Conservation (phyloP, 495 filamentous ascomycete species). For the Xanthoparmelia taractica region DNA sequence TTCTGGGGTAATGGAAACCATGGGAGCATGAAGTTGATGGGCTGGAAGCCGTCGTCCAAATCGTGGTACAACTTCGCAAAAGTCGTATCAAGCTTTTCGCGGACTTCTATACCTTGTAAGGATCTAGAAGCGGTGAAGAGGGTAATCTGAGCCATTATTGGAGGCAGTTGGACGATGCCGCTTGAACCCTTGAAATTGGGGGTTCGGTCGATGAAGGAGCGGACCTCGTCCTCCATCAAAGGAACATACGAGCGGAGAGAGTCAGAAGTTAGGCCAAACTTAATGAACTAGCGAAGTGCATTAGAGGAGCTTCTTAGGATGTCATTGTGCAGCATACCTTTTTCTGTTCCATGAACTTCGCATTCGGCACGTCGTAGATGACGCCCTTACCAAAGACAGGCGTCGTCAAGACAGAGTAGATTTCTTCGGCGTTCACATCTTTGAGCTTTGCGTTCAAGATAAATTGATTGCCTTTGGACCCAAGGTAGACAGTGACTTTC, state of each 20-base stretch:
- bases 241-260: slow-evolving; percentile 71
- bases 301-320: slow-evolving; percentile 6
- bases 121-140: slow-evolving; percentile 75
- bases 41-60: slow-evolving; percentile 74
- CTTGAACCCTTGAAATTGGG: slow-evolving; percentile 59
- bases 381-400: slow-evolving; percentile 82
- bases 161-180: slow-evolving; percentile 56
- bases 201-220: slow-evolving; percentile 56
- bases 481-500: slow-evolving; percentile 69
- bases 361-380: slow-evolving; percentile 80
- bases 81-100: slow-evolving; percentile 62
- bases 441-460: slow-evolving; percentile 77
- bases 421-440: slow-evolving; percentile 75
- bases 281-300: slow-evolving; percentile 57
- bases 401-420: slow-evolving; percentile 73
- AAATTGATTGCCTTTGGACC: slow-evolving; percentile 75
- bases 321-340: slow-evolving; percentile 36
- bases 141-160: slow-evolving; percentile 73
- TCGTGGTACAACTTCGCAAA: slow-evolving; percentile 75
- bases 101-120: slow-evolving; percentile 74
- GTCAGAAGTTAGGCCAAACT: slow-evolving; percentile 67
- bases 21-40: slow-evolving; percentile 79
- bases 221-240: slow-evolving; percentile 67
- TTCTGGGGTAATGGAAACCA: slow-evolving; percentile 81
- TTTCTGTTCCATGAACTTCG: slow-evolving; percentile 80